Evolutionary conservation across 805 yeast genomes (phyloP), one percentile per base, ranked within the genome.

Genomic region (Hanseniaspora hatyaiensis): DNA sequence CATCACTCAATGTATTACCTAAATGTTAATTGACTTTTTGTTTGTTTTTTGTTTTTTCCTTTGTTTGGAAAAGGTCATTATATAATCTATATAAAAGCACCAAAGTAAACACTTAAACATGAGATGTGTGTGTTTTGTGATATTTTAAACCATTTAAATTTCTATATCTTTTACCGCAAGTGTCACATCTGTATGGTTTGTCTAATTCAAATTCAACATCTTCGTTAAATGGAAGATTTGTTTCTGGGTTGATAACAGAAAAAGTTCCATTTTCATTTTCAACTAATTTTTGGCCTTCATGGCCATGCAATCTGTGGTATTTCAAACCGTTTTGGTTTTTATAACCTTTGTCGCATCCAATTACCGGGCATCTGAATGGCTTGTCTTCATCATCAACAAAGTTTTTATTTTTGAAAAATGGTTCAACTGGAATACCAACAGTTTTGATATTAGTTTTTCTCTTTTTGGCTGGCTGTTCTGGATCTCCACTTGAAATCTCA

Each of bases 41-140:
- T n/a, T n/a, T n/a, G n/a, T n/a, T n/a, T n/a, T n/a, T n/a, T n/a
- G n/a, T n/a, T n/a, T 37, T 24, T 11, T 20, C 8, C n/a, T 24
- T 20, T 24, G 23, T 24, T 20, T 13, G 16, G 4, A 40, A 16
- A 31, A 34, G 22, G 24, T 34, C 19, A 11, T n/a, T n/a, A n/a
- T n/a, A n/a, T n/a, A n/a, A n/a, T n/a, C n/a, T n/a, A n/a, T n/a
- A n/a, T n/a, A n/a, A n/a, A n/a, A n/a, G n/a, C n/a, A n/a, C n/a
- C n/a, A n/a, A n/a, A n/a, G n/a, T n/a, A n/a, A n/a, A 34, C 8
- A 8, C 31, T 44, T 19, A 33, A n/a, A 16, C 40, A 37, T 37
- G 97, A 36, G 97, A 89, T n/a, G 96, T 80, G 66, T 92, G 98
- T 19, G 96, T 97, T 57, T 96, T 77, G 65, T 92, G 98, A 64